Evolutionary conservation across 257 asterid genomes (phyloP).

Genomic region (Petunia axillaris): DNA sequence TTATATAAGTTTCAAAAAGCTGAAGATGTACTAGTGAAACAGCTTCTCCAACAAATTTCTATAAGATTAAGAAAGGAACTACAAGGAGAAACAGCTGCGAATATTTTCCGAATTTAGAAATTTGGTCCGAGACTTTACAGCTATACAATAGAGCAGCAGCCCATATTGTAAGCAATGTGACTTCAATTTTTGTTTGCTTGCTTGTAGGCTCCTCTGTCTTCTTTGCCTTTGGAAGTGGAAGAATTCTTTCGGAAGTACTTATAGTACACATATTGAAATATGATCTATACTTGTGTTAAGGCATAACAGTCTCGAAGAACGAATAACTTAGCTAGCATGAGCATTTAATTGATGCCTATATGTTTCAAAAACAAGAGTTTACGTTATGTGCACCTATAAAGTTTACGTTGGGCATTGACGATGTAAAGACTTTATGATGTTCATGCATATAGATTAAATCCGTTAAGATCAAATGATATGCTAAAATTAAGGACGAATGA

Average conservation of each 20-base stretch:
- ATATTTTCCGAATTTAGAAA: not conserved
- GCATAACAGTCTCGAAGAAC: not conserved
- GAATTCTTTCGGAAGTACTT: slow-evolving; percentile 44
- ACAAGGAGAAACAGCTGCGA: not conserved
- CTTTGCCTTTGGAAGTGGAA: slow-evolving; percentile 16
- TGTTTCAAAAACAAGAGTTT: not conserved
- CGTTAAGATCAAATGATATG: not conserved
- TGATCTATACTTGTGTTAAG: slow-evolving; percentile 65
- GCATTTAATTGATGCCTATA: not conserved
- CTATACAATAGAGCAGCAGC: not conserved
- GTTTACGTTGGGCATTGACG: too few species aligned
- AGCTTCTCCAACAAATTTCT: too few species aligned
- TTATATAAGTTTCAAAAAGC: too few species aligned
- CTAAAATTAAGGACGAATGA: not conserved
- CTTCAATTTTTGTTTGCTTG: slow-evolving; percentile 29
- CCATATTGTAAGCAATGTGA: slow-evolving; percentile 26
- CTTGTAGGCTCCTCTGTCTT: slow-evolving; percentile 36
- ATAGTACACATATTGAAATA: slow-evolving; percentile 78
- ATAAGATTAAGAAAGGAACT: not conserved
- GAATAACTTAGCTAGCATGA: not conserved
- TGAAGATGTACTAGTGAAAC: too few species aligned
- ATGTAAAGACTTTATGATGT: too few species aligned
- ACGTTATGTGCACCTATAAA: too few species aligned
- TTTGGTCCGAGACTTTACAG: not conserved
- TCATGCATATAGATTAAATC: too few species aligned